Evolutionary conservation across 371 early-diverging fungal species (phyloP).

Genomic region (Rhizoclosmatium hyalinum): DNA sequence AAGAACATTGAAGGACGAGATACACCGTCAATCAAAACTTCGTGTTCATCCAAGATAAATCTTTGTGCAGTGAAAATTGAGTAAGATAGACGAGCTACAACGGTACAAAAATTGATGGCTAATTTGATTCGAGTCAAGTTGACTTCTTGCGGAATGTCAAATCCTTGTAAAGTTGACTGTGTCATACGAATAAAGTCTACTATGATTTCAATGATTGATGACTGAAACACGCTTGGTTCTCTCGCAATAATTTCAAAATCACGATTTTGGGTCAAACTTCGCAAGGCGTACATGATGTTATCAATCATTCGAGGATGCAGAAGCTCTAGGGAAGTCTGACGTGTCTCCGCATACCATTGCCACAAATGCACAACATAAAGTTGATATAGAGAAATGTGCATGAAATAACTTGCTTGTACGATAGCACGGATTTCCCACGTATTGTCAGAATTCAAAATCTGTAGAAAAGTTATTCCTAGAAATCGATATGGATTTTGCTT

Average conservation of each 20-base stretch:
- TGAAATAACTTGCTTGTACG: constrained; percentile 41
- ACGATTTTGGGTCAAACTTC: constrained; percentile 45
- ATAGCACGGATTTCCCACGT: constrained; percentile 47
- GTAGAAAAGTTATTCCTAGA: constrained; percentile 1
- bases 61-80: constrained; percentile 31
- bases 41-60: constrained; percentile 33
- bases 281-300: constrained; percentile 45
- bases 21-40: constrained; percentile 31
- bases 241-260: constrained; percentile 46
- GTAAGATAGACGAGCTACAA: constrained; percentile 46
- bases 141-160: constrained; percentile 37
- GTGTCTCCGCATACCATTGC: constrained; percentile 47
- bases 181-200: constrained; percentile 43
- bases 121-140: constrained; percentile 41
- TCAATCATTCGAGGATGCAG: constrained; percentile 45
- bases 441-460: constrained; percentile 49
- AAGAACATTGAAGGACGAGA: constrained; percentile 32
- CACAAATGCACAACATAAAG: constrained; percentile 42
- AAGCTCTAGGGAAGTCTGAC: constrained; percentile 30
- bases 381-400: constrained; percentile 47
- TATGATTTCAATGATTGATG: constrained; percentile 40
- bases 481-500: constrained; percentile 7
- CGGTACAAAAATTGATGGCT: constrained; percentile 46
- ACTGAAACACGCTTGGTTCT: constrained; percentile 38
- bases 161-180: constrained; percentile 31